These are phyloP conservation scores for Naganishia sp. DNA, from an alignment of 1,284 basidiomycete genomes.

Conservation along the genomic window DNA sequence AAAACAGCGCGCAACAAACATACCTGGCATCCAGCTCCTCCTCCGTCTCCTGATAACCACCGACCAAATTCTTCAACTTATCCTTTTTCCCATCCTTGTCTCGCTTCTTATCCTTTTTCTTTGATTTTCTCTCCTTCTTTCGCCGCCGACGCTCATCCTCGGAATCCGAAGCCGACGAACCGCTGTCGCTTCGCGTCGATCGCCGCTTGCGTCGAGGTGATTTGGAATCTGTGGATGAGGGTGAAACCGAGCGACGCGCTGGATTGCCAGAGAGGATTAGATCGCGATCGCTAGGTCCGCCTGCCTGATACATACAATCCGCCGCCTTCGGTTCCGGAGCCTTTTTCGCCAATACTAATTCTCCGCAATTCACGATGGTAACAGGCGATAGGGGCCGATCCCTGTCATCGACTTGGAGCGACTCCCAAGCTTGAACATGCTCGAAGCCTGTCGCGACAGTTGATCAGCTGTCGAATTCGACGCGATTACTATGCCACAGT, in stretches of 20 bases:
- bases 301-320: background rate
- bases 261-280: conserved; percentile 7
- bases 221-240: conserved; percentile 8
- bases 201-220: conserved; percentile 21
- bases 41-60: conserved; percentile 44
- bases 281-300: conserved; percentile 5
- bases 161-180: conserved; percentile 20
- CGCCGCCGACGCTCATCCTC: conserved; percentile 31
- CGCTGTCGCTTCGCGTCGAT: conserved; percentile 17
- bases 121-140: conserved; percentile 28
- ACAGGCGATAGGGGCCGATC: conserved; percentile 69
- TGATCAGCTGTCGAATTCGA: background rate
- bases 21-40: conserved; percentile 52
- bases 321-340: conserved; percentile 4
- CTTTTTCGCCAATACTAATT: conserved; percentile 70
- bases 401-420: conserved; percentile 51
- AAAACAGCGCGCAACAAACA: background rate
- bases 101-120: conserved; percentile 25
- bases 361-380: conserved; percentile 76
- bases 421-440: conserved; percentile 55
- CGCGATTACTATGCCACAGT: background rate
- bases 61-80: conserved; percentile 29
- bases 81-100: conserved; percentile 34
- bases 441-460: conserved; percentile 46
- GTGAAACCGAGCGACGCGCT: conserved; percentile 35